phyloP scores from a whole-genome alignment of 257 asterid genomes.

The Euphrasia confusa region DNA sequence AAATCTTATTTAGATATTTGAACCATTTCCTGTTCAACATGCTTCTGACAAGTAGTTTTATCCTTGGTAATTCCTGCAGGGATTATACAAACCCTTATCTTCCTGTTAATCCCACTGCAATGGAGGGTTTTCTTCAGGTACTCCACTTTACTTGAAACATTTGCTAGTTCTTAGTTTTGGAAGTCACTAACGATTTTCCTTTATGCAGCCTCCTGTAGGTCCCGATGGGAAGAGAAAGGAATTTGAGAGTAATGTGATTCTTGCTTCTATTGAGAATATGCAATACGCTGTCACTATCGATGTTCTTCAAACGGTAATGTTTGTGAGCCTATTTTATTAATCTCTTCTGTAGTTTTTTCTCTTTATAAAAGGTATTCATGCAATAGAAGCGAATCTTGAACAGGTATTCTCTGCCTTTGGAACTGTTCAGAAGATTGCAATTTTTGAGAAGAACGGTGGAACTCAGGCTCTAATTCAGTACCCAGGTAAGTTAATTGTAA shows the following conservation, averaged over 20 bases:
- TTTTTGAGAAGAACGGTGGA: conserved; percentile 86
- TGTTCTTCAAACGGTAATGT: conserved; percentile 58
- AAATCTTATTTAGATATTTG: conserved; percentile 15
- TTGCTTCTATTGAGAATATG: conserved; percentile 79
- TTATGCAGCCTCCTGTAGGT: conserved; percentile 71
- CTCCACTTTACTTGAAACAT: conserved; percentile 22
- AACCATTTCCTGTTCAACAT: not conserved
- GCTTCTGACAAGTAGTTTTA: conserved; percentile 25
- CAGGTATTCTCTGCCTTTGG: conserved; percentile 82
- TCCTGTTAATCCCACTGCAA: conserved; percentile 75
- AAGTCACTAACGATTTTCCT: conserved; percentile 23
- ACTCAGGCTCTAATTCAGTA: conserved; percentile 78
- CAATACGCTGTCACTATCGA: conserved; percentile 79
- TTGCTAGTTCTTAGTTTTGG: conserved; percentile 16
- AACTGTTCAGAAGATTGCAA: conserved; percentile 77
- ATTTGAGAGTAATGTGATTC: conserved; percentile 73
- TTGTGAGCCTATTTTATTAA: conserved; percentile 10
- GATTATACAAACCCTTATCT: conserved; percentile 84
- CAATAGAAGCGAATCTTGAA: conserved; percentile 18
- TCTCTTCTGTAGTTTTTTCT: conserved; percentile 5
- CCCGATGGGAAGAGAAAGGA: conserved; percentile 74
- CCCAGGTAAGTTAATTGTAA: conserved; percentile 53
- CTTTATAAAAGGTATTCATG: conserved; percentile 4
- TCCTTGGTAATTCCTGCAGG: conserved; percentile 41
- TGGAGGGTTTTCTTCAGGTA: conserved; percentile 74